These are phyloP conservation scores for Gnetum montanum DNA, from an alignment of 75 land plant species.

Conservation along the genomic window DNA sequence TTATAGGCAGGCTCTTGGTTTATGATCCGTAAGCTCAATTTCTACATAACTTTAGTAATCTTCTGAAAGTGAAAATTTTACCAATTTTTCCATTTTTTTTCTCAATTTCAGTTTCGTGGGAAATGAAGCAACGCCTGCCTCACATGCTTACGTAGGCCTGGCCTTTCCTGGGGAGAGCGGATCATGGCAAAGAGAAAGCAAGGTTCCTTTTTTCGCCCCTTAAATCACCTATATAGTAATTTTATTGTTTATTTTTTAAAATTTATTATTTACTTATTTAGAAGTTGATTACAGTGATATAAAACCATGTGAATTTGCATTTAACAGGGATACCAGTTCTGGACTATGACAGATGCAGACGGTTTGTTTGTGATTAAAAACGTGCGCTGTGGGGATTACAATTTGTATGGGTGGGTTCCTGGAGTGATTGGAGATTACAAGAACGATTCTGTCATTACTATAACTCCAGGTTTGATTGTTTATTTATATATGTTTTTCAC, in stretches of 20 bases:
- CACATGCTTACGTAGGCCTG: conserved; percentile 39
- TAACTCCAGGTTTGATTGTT: conserved; percentile 43
- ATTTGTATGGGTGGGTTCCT: conserved; percentile 73
- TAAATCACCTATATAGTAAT: background rate
- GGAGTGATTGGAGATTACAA: conserved; percentile 74
- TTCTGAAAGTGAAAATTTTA: background rate
- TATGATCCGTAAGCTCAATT: conserved; percentile 35
- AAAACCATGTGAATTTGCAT: too few species aligned
- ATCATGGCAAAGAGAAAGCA: conserved; percentile 58
- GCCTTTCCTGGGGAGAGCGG: conserved; percentile 58
- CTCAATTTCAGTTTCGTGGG: conserved; percentile 12
- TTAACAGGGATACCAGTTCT: conserved; percentile 90
- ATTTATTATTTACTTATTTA: background rate
- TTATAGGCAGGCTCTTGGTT: conserved; percentile 51
- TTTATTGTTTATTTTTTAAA: background rate
- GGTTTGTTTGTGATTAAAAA: conserved; percentile 46
- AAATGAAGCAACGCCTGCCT: conserved; percentile 15
- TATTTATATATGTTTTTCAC: too few species aligned
- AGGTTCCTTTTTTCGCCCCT: conserved; percentile 18
- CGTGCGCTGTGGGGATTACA: conserved; percentile 49
- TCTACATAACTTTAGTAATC: background rate
- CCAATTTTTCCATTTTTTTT: background rate
- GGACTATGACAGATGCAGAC: conserved; percentile 40
- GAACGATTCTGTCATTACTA: conserved; percentile 21
- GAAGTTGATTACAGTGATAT: too few species aligned